Conservation (phyloP, 192 early-diverging fungal species). For the Entophlyctis luteolus region DNA sequence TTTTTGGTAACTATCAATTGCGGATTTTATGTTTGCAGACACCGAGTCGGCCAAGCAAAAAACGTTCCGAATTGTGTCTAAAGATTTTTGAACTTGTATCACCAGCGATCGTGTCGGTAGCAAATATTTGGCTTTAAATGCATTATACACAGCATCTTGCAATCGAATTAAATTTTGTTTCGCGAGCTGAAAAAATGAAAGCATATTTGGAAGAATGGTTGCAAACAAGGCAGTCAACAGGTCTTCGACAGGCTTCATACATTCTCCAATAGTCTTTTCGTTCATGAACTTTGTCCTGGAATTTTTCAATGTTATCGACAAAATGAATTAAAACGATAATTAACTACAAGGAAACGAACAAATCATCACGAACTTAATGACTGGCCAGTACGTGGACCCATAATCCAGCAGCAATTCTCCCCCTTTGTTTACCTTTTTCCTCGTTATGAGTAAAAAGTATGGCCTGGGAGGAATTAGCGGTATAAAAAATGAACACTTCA, state of each 20-base stretch:
- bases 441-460: not conserved
- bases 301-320: not conserved
- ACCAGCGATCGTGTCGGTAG: no score
- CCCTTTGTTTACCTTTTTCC: not conserved
- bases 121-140: no score
- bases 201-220: not conserved
- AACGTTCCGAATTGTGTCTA: not conserved
- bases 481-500: not conserved
- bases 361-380: no score
- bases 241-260: not conserved
- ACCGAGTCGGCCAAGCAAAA: not conserved
- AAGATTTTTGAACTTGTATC: not conserved
- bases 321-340: not conserved
- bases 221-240: not conserved
- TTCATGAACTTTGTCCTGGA: not conserved
- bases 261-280: not conserved
- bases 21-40: not conserved
- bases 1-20: not conserved
- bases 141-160: no score
- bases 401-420: constrained; percentile 15
- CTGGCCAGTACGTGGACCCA: constrained; percentile 1
- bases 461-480: not conserved
- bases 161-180: no score
- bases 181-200: not conserved
- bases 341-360: no score